phyloP scores from a whole-genome alignment of 768 basidiomycete species.

The Fomitopsis pulvina region DNA sequence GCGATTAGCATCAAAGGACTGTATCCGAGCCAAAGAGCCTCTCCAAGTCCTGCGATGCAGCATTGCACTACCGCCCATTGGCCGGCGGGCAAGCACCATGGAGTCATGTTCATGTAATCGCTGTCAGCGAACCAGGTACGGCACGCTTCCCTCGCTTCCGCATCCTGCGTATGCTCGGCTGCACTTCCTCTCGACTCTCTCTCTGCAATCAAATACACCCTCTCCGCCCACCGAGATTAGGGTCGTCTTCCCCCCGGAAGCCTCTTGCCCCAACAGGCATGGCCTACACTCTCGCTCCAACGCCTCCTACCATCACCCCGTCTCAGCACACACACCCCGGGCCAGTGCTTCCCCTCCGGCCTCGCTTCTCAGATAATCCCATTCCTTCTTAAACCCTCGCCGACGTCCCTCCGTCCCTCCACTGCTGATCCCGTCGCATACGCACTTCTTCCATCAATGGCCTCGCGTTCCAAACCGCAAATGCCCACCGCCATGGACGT shows the following conservation, averaged over 20 bases:
- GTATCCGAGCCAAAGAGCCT: background rate
- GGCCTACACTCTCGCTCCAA: background rate
- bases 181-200: background rate
- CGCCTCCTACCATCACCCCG: background rate
- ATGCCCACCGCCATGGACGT: slow-evolving; percentile 60
- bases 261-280: background rate
- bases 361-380: background rate
- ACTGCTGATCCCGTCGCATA: background rate
- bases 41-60: background rate
- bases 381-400: background rate
- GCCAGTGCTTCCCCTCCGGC: background rate
- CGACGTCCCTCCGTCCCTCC: background rate
- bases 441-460: background rate
- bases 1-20: background rate
- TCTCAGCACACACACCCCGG: slow-evolving; percentile 2
- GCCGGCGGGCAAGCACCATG: background rate
- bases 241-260: slow-evolving; percentile 1
- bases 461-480: slow-evolving; percentile 27
- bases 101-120: background rate
- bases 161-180: background rate
- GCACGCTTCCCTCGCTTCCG: background rate
- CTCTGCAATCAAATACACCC: background rate
- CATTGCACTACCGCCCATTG: background rate
- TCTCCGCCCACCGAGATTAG: slow-evolving; percentile 1
- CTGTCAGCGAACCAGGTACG: slow-evolving; percentile 1